Conservation (phyloP, 345 rosid species). For the Tarenaya hassleriana region DNA sequence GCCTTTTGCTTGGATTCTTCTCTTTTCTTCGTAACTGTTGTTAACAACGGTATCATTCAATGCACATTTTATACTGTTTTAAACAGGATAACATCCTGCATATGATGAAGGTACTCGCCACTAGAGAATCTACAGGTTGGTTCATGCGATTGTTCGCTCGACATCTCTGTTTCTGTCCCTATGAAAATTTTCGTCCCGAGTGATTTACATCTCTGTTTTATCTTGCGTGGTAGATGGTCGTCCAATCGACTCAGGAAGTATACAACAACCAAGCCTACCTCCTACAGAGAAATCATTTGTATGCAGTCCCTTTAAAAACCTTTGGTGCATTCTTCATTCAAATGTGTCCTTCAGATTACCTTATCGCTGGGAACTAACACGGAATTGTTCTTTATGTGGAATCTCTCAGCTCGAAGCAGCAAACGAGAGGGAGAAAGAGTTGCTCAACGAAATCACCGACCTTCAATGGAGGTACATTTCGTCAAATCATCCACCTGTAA, state of each 20-base stretch:
- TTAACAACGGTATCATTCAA: conserved; percentile 9
- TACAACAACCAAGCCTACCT: conserved; percentile 20
- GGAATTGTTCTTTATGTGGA: conserved; percentile 16
- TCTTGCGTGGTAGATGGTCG: conserved; percentile 37
- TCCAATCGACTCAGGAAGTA: conserved; percentile 40
- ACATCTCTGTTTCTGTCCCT: neutral
- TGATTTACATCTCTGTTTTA: conserved; percentile 19
- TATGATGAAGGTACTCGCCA: conserved; percentile 59
- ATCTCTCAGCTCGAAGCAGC: conserved; percentile 73
- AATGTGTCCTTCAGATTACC: conserved; percentile 7
- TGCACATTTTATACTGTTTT: conserved; percentile 13
- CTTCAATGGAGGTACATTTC: conserved; percentile 71
- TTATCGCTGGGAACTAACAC: neutral
- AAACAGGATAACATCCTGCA: conserved; percentile 72
- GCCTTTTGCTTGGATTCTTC: conserved; percentile 12
- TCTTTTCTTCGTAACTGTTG: conserved; percentile 4
- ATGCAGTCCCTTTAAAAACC: conserved; percentile 19
- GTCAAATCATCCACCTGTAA: no score
- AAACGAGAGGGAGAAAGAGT: conserved; percentile 85
- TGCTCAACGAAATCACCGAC: conserved; percentile 81
- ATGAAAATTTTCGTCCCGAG: conserved; percentile 2
- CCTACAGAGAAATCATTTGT: conserved; percentile 66
- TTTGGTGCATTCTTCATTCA: neutral
- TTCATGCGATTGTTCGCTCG: conserved; percentile 4
- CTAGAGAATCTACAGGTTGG: conserved; percentile 54